phyloP scores from a whole-genome alignment of 2,329 filamentous ascomycete species.

The Fusarium newnesense region DNA sequence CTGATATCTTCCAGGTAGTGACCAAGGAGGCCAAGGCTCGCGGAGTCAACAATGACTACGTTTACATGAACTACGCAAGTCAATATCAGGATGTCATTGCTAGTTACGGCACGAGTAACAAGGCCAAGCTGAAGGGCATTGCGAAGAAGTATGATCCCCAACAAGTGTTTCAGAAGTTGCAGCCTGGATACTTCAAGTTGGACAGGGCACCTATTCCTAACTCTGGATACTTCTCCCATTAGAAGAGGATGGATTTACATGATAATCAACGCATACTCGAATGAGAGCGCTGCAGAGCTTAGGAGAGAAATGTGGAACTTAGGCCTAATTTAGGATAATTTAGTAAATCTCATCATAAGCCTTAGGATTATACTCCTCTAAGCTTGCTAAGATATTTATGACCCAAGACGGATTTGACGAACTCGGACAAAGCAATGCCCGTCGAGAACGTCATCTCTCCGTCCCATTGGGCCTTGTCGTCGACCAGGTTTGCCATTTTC shows the following conservation, averaged over 20 bases:
- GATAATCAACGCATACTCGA: not conserved
- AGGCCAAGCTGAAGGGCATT: constrained; percentile 8
- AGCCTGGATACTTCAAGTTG: constrained; percentile 41
- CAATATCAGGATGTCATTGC: constrained; percentile 13
- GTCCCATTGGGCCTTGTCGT: too few relatives aligned
- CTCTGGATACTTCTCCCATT: not conserved
- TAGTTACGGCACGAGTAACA: constrained; percentile 3
- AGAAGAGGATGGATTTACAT: not conserved
- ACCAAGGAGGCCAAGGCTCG: constrained; percentile 4
- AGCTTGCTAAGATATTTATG: not conserved
- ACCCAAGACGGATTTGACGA: too few relatives aligned
- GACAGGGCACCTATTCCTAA: constrained; percentile 11
- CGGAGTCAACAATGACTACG: not conserved
- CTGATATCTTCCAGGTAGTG: not conserved
- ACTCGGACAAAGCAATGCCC: too few relatives aligned
- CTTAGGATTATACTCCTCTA: not conserved
- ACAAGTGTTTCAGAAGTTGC: constrained; percentile 5
- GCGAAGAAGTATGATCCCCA: constrained; percentile 12
- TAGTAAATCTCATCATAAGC: not conserved
- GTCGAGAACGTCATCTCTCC: too few relatives aligned
- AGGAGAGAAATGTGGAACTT: not conserved
- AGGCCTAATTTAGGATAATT: not conserved
- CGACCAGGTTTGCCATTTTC: too few relatives aligned
- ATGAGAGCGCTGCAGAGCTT: not conserved
- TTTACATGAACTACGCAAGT: constrained; percentile 30